A percentile compares a stretch with the other conserved stretches of the same genome.
These are phyloP conservation scores for Clonostachys chloroleuca DNA, from an alignment of 2,329 filamentous ascomycete genomes.

Conservation along the genomic window DNA sequence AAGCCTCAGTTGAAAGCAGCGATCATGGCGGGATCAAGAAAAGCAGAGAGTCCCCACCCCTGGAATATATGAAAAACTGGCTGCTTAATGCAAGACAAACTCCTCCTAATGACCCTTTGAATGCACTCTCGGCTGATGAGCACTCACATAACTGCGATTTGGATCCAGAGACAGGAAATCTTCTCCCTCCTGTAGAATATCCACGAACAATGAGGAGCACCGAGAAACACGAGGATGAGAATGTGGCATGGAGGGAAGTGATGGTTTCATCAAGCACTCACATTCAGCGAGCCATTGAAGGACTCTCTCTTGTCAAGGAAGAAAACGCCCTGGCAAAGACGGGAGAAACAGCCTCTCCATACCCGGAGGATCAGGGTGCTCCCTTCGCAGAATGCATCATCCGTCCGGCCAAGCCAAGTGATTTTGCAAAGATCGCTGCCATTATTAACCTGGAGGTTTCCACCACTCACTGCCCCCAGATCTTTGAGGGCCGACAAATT, in stretches of 20 bases:
- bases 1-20: too few species aligned
- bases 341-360: not conserved
- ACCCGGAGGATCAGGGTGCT: constrained; percentile 6
- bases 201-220: not conserved
- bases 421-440: constrained; percentile 30
- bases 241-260: not conserved
- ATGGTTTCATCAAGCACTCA: not conserved
- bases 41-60: too few species aligned
- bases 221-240: not conserved
- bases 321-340: too few species aligned
- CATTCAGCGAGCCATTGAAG: not conserved
- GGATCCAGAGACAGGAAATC: not conserved
- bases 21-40: too few species aligned
- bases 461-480: constrained; percentile 8
- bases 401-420: constrained; percentile 29
- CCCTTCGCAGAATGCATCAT: constrained; percentile 27
- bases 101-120: too few species aligned
- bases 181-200: not conserved
- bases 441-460: constrained; percentile 40
- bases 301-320: too few species aligned
- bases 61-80: too few species aligned
- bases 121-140: too few species aligned
- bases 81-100: too few species aligned
- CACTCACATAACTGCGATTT: not conserved
- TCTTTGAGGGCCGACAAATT: constrained; percentile 12